A percentile compares a stretch with the other conserved stretches of the same genome.
These are phyloP conservation scores for Yamadazyma ubonensis DNA, from an alignment of 805 yeast genomes.

Conservation along the genomic window DNA sequence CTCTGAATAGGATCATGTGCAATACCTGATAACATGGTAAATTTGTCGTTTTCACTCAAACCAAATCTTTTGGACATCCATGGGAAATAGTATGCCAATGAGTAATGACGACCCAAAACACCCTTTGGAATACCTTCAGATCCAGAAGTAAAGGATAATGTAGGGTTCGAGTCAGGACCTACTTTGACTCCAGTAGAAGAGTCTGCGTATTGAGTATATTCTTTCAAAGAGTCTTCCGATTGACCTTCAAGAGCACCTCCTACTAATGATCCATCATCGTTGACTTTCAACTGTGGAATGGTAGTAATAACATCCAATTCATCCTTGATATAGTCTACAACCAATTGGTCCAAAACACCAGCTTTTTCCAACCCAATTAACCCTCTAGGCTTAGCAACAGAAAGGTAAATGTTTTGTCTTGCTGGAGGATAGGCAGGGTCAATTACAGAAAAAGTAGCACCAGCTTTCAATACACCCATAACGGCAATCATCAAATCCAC, in stretches of 20 bases:
- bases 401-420: slow-evolving; percentile 87
- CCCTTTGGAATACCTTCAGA: slow-evolving; percentile 99
- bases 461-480: slow-evolving; percentile 97
- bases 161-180: slow-evolving; percentile 98
- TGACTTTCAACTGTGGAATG: slow-evolving; percentile 74
- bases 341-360: slow-evolving; percentile 74
- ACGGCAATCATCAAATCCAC: slow-evolving; percentile 96
- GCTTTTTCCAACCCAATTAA: slow-evolving; percentile 89
- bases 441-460: slow-evolving; percentile 97
- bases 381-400: slow-evolving; percentile 92
- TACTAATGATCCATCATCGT: slow-evolving; percentile 66
- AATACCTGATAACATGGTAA: slow-evolving; percentile 97
- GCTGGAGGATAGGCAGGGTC: slow-evolving; percentile 99
- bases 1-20: slow-evolving; percentile 99
- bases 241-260: slow-evolving; percentile 50
- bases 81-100: slow-evolving; percentile 95
- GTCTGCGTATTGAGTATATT: slow-evolving; percentile 46
- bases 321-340: slow-evolving; percentile 69
- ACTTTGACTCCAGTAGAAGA: slow-evolving; percentile 83
- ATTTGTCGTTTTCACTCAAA: slow-evolving; percentile 74
- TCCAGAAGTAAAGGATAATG: slow-evolving; percentile 94
- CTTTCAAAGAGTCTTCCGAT: slow-evolving; percentile 48
- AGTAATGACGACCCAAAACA: slow-evolving; percentile 95
- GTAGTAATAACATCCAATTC: slow-evolving; percentile 72
- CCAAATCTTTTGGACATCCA: slow-evolving; percentile 94